Evolutionary conservation across 2,329 filamentous ascomycete species (phyloP), one percentile per base, ranked within the genome.

Genomic region (Teratosphaeria gauchensis): DNA sequence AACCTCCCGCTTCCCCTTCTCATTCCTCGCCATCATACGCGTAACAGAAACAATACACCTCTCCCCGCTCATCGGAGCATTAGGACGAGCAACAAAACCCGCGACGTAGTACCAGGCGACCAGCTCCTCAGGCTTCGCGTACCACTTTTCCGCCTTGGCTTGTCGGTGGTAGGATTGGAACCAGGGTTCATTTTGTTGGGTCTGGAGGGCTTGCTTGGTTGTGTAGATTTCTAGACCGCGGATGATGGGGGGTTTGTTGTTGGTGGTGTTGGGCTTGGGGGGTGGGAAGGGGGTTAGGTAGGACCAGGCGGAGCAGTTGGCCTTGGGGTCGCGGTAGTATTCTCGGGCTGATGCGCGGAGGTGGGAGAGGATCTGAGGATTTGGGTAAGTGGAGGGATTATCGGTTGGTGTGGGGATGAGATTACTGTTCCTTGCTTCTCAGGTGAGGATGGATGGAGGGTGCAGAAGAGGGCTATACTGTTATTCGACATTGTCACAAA

Each of bases 191-290:
- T 69, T 52, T 30, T 69, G 33, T 57, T 69, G 68, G 24, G 56
- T 42, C 33, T 66, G 60, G 6, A 66, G 60, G 11, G 65, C 66
- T 7, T 59, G 42, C 51, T 66, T 69, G 14, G 59, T 51, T 0
- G 64, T 66, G 53, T 69, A 69, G 28, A 69, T 63, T 31, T 69
- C 68, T 11, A 69, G 54, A 6, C 66, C 68, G 35, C 56, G 58
- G 33, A 68, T 60, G 54, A 63, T 31, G 4, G 4, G 5, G 19
- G 24, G 2, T 28, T 28, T 2, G 2, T 48, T 28, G 46, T 2
- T 8, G 38, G 7, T 42, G 46, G 51, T 24, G 16, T 48, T 12
- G 30, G 56, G 32, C 19, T 64, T 62, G 11, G 58, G 55, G 8
- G 61, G 55, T 24, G 51, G 58, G 54, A 62, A 58, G 19, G 65